Evolutionary conservation across 2,329 filamentous ascomycete genomes (phyloP), one percentile per base, ranked within the genome.

Genomic region (Pyrenochaeta sp.): DNA sequence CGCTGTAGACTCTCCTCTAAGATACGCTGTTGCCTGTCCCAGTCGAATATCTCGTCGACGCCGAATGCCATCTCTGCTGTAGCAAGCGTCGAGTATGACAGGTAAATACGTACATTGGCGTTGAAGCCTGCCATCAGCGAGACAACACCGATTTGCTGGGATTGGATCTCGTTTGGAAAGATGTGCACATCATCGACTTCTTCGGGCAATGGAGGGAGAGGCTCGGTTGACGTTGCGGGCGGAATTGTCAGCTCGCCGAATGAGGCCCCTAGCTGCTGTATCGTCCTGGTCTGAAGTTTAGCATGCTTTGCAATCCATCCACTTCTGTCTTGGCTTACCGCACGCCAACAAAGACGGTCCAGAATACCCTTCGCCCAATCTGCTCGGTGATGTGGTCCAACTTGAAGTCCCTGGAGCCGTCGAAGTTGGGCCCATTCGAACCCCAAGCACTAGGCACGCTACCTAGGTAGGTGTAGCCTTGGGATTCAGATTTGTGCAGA

Each of bases 151-250:
- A 86, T 79, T 2, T 90, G 89, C 68, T 94, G 92, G 7, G 85
- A 82, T 32, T 90, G 85, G 50, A 94, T 86, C 61, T 91, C 87
- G 25, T 88, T 86, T 1, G 88, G 82, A 56, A 88, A 88, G 56
- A 97, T 91, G 70, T 88, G 93, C 56, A 90, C 88, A 75, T 97
- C 93, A 66, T 97, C 93, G 0, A 96, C 87, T 69, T 96, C 92
- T 22, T 89, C 81, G 0, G 93, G 93, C 12, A 93, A 83, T 7
- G 91, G 90, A 3, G 93, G 93, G 65, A 95, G 92, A 4, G 88
- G 90, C 43, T 92, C 87, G 27, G 85, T 88, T 0, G 88, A 87
- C 0, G 91, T 96, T 1, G 90, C 88, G 2, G 92, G 92, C 8
- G 90, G 87, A 50, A 96, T 88, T 36, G 90, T 85, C 37, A 93